Conservation (phyloP, 202 grass and related monocot genomes). For the Alloteropsis angusta region DNA sequence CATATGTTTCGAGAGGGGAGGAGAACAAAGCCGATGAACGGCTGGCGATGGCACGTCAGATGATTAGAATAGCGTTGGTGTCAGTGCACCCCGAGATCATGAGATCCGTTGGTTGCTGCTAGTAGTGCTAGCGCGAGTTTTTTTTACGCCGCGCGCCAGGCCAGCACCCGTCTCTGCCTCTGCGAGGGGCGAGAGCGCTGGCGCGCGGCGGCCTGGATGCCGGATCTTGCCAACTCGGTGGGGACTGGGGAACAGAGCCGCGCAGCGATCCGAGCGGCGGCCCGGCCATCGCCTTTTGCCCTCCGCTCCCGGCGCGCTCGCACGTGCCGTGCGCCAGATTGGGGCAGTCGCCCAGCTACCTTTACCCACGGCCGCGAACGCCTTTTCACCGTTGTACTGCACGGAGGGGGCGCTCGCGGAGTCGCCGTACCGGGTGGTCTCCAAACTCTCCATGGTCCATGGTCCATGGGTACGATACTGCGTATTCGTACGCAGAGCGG, state of each 20-base stretch:
- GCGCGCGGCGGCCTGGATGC: constrained; percentile 11
- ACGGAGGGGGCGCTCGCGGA: background rate
- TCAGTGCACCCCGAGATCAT: constrained; percentile 1
- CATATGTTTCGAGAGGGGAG: background rate
- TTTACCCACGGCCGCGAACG: constrained; percentile 1
- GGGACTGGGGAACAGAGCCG: background rate
- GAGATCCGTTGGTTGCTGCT: constrained; percentile 23
- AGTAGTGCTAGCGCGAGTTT: background rate
- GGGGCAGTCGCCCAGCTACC: background rate
- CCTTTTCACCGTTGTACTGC: constrained; percentile 3
- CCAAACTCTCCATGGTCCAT: too few relatives aligned
- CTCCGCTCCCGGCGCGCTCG: background rate
- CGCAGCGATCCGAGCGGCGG: background rate
- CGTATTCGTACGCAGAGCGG: background rate
- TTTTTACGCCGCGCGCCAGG: background rate
- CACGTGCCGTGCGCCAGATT: constrained; percentile 26
- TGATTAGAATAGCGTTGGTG: constrained; percentile 30
- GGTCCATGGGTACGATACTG: background rate
- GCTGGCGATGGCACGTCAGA: background rate
- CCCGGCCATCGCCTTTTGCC: background rate
- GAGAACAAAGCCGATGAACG: background rate
- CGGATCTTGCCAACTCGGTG: constrained; percentile 12
- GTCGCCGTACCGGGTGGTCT: background rate
- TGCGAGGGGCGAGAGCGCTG: too few relatives aligned
- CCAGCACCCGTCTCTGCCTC: background rate